Evolutionary conservation across 768 basidiomycete species (phyloP).

Genomic region (Suillus alpinus): DNA sequence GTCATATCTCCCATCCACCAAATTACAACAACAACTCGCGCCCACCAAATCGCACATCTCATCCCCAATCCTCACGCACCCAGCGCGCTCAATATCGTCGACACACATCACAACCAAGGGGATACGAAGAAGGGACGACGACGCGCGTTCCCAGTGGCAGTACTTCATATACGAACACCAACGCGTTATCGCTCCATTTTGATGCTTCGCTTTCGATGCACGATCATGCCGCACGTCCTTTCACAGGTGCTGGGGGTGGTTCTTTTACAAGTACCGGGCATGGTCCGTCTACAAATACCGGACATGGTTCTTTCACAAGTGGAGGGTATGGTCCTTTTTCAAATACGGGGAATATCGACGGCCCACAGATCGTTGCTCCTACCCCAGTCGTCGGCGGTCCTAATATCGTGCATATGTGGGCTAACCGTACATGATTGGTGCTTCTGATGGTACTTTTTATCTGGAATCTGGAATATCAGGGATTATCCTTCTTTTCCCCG

Average conservation of each 20-base stretch:
- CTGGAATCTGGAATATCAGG: background rate
- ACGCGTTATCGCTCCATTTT: constrained; percentile 34
- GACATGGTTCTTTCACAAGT: constrained; percentile 16
- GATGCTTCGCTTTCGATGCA: constrained; percentile 32
- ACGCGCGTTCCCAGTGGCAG: constrained; percentile 11
- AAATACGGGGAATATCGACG: constrained; percentile 3
- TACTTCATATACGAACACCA: constrained; percentile 21
- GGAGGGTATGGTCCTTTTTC: constrained; percentile 12
- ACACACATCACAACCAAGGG: constrained; percentile 18
- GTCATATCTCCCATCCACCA: too few species aligned
- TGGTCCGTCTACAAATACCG: constrained; percentile 12
- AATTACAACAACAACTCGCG: background rate
- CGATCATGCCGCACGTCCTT: constrained; percentile 16
- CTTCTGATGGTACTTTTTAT: constrained; percentile 3
- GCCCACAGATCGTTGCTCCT: constrained; percentile 32
- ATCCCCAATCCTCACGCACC: background rate
- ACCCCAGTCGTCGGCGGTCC: constrained; percentile 34
- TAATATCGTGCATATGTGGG: constrained; percentile 33
- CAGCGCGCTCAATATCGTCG: constrained; percentile 14
- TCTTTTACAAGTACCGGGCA: constrained; percentile 14
- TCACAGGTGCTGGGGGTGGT: constrained; percentile 8
- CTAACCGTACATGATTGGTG: constrained; percentile 28
- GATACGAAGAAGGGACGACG: background rate
- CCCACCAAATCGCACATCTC: background rate
- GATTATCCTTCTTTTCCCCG: background rate